A percentile compares a stretch with the other conserved stretches of the same genome.
These are phyloP conservation scores for Pseudocercospora fijiensis DNA, from an alignment of 2,329 filamentous ascomycete genomes.

Conservation along the genomic window DNA sequence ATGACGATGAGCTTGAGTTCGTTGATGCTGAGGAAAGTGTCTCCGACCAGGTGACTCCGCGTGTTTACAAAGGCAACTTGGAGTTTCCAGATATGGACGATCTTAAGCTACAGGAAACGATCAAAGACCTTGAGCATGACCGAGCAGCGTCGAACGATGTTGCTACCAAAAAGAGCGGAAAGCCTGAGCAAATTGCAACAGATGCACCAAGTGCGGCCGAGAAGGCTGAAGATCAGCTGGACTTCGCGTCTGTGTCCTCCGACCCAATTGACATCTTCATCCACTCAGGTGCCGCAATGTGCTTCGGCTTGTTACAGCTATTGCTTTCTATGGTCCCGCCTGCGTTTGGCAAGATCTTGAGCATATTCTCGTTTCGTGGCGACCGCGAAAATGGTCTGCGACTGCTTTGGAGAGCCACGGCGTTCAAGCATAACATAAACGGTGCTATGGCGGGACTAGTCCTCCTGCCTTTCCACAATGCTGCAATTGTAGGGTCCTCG, in stretches of 20 bases:
- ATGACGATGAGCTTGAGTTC: constrained; percentile 52
- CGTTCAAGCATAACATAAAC: constrained; percentile 77
- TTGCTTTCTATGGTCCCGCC: constrained; percentile 93
- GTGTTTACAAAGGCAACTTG: constrained; percentile 50
- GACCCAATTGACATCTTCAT: constrained; percentile 83
- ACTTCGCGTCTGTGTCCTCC: constrained; percentile 62
- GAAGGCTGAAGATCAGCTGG: constrained; percentile 49
- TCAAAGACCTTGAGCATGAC: constrained; percentile 8
- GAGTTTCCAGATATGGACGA: constrained; percentile 36
- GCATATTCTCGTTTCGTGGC: constrained; percentile 86
- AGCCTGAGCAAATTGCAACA: not conserved
- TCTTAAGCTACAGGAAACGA: constrained; percentile 27
- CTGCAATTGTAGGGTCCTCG: constrained; percentile 57
- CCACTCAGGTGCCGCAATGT: constrained; percentile 83
- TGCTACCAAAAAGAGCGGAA: constrained; percentile 7
- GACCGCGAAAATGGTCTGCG: constrained; percentile 78
- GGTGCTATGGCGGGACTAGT: constrained; percentile 84
- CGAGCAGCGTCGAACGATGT: not conserved
- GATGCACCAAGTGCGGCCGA: constrained; percentile 11
- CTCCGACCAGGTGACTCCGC: constrained; percentile 48
- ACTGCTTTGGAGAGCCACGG: constrained; percentile 88
- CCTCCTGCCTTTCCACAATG: constrained; percentile 84
- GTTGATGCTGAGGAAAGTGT: constrained; percentile 56
- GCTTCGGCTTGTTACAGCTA: constrained; percentile 81
- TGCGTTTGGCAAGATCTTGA: constrained; percentile 80